These are phyloP conservation scores for Chrysopogon serrulatus DNA, from an alignment of 176 grass and related monocot species.

Conservation along the genomic window DNA sequence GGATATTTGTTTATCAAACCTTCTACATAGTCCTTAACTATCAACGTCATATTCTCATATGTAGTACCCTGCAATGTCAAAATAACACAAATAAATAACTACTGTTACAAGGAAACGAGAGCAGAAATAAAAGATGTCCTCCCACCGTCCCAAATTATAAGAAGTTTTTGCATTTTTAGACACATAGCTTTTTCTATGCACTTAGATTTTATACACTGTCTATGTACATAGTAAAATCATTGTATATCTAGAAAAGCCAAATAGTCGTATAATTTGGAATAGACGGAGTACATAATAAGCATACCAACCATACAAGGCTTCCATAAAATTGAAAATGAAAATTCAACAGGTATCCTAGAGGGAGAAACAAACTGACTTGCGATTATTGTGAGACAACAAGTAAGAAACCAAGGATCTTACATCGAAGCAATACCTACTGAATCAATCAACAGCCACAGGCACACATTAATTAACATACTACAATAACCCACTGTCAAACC, in stretches of 20 bases:
- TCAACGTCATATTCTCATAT: conserved; percentile 93
- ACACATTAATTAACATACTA: neutral
- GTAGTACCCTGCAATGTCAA: conserved; percentile 72
- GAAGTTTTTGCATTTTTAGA: no score
- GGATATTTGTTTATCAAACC: conserved; percentile 89
- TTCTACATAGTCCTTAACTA: conserved; percentile 76
- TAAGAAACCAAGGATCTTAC: neutral
- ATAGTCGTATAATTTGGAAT: no score
- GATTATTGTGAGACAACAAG: neutral
- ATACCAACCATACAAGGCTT: neutral
- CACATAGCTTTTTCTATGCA: no score
- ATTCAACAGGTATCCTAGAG: neutral
- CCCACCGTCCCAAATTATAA: no score
- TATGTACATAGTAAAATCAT: no score
- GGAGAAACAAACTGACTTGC: neutral
- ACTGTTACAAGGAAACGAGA: conserved; percentile 15
- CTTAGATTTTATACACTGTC: no score
- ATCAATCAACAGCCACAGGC: neutral
- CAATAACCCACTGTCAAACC: neutral
- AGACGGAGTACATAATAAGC: no score
- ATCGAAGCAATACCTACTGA: neutral
- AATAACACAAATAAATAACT: conserved; percentile 20
- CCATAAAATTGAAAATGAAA: neutral
- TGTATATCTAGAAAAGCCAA: no score
- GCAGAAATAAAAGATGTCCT: conserved; percentile 22